These are phyloP conservation scores for Asterophora parasitica DNA, from an alignment of 768 basidiomycete species.

Conservation along the genomic window DNA sequence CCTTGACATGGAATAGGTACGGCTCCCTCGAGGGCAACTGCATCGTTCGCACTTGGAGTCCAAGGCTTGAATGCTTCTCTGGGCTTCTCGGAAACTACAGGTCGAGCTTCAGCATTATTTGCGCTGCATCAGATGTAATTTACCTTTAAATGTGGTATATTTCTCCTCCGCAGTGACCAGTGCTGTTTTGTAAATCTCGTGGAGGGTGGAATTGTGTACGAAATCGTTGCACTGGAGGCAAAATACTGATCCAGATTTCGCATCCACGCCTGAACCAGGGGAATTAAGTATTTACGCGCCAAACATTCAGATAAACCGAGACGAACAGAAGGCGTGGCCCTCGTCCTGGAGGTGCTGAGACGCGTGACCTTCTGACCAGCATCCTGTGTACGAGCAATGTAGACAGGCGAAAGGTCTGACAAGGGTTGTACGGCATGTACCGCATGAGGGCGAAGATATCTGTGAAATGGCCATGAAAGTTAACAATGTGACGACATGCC, in stretches of 20 bases:
- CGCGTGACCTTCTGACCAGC: constrained; percentile 62
- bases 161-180: constrained; percentile 56
- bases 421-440: constrained; percentile 49
- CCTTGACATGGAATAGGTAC: constrained; percentile 70
- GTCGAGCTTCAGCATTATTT: not conserved
- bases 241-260: constrained; percentile 67
- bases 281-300: not conserved
- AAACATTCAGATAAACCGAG: not conserved
- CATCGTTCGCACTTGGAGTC: constrained; percentile 34
- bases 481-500: not conserved
- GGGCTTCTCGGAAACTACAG: constrained; percentile 29
- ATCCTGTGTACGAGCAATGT: constrained; percentile 65
- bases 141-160: constrained; percentile 57
- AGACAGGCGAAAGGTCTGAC: constrained; percentile 69
- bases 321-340: constrained; percentile 66
- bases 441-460: constrained; percentile 60
- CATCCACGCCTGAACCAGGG: constrained; percentile 58
- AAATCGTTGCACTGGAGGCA: constrained; percentile 75
- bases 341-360: constrained; percentile 50
- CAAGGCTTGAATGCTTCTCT: constrained; percentile 34
- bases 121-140: not conserved
- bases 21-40: constrained; percentile 42
- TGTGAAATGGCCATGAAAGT: constrained; percentile 18
- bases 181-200: constrained; percentile 38
- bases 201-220: constrained; percentile 54